Conservation (phyloP, 768 basidiomycete species). For the Neoboletus subvelutipes region DNA sequence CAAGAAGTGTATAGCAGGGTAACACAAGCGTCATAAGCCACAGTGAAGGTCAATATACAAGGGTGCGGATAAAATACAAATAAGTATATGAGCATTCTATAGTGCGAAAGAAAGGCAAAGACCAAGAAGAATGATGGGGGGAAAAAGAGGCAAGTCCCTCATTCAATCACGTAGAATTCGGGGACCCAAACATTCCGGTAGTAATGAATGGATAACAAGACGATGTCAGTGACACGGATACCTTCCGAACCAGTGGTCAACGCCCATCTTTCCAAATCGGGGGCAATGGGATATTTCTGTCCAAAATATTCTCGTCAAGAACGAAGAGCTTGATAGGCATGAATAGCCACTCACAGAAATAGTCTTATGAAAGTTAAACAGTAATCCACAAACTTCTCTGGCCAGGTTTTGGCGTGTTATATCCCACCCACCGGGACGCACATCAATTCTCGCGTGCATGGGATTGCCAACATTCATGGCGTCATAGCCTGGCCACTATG, state of each 20-base stretch:
- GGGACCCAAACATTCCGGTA: constrained; percentile 31
- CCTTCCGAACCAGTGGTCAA: constrained; percentile 14
- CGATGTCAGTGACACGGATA: constrained; percentile 17
- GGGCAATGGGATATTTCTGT: constrained; percentile 11
- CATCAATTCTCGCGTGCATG: constrained; percentile 18
- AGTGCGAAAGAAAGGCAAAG: background rate
- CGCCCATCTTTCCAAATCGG: constrained; percentile 22
- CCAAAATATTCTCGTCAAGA: background rate
- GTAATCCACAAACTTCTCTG: constrained; percentile 13
- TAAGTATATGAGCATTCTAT: background rate
- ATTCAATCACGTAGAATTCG: constrained; percentile 29
- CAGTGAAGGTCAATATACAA: background rate
- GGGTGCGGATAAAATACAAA: constrained; percentile 3
- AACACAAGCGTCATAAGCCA: background rate
- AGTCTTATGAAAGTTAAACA: constrained; percentile 7
- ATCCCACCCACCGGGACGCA: background rate
- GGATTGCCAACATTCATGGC: background rate
- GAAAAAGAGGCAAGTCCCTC: background rate
- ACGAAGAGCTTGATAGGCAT: background rate
- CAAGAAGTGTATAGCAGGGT: too few relatives aligned
- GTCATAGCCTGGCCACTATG: constrained; percentile 28
- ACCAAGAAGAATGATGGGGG: background rate
- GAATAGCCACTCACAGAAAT: constrained; percentile 8
- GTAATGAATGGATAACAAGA: constrained; percentile 26
- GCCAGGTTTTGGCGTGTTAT: constrained; percentile 25